Conservation (phyloP, 768 basidiomycete genomes). For the Hericium alpestre region DNA sequence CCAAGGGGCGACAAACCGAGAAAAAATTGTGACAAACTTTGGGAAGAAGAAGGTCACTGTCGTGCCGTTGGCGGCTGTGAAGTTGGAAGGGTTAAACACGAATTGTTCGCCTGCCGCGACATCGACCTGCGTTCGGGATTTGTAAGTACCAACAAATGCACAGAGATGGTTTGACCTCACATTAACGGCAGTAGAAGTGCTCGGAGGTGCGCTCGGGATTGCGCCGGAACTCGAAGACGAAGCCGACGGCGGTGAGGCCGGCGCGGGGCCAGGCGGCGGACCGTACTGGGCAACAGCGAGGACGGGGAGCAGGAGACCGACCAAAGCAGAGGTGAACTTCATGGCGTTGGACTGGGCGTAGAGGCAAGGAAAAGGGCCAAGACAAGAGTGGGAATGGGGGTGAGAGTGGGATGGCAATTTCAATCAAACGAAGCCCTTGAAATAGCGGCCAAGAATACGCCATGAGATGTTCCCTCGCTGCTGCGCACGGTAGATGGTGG, state of each 20-base stretch:
- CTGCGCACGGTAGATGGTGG: background rate
- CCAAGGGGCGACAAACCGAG: background rate
- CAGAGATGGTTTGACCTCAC: slow-evolving; percentile 2
- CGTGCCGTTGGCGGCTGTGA: slow-evolving; percentile 41
- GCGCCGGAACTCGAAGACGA: slow-evolving; percentile 8
- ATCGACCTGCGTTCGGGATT: slow-evolving; percentile 25
- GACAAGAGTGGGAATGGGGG: background rate
- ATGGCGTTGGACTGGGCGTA: slow-evolving; percentile 8
- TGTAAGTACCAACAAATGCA: background rate
- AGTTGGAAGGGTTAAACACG: slow-evolving; percentile 33
- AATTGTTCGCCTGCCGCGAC: slow-evolving; percentile 30
- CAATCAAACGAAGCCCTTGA: background rate
- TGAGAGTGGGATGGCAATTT: background rate
- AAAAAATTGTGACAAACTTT: slow-evolving; percentile 17
- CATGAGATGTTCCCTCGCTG: background rate
- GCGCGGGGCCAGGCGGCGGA: slow-evolving; percentile 8
- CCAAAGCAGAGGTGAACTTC: slow-evolving; percentile 22
- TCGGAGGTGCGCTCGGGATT: slow-evolving; percentile 17
- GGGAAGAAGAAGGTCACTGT: slow-evolving; percentile 46
- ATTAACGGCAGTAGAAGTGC: slow-evolving; percentile 12
- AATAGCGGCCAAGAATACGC: background rate
- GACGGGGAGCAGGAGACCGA: slow-evolving; percentile 21
- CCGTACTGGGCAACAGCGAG: slow-evolving; percentile 32
- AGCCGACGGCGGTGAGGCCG: slow-evolving; percentile 12
- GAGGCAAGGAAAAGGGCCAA: background rate